Evolutionary conservation across 225 moss, liverwort and hornwort genomes (phyloP).

Genomic region (Sphagnum contortum): DNA sequence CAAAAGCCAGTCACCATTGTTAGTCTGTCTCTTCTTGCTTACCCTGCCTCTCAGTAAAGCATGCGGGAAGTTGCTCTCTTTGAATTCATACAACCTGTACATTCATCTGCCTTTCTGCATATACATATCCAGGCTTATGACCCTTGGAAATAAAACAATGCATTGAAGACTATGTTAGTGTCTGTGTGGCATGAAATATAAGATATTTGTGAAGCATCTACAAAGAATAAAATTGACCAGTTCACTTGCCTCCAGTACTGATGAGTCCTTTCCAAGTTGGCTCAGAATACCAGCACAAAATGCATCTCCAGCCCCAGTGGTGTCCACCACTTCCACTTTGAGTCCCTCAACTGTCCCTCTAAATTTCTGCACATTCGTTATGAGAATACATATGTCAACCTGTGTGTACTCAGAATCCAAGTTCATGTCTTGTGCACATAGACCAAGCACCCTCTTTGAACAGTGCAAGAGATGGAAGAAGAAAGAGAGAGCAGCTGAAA

Average conservation of each 20-base stretch:
- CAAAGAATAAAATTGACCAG: not conserved
- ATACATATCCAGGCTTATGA: not conserved
- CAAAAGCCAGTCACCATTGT: not conserved
- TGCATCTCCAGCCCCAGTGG: constrained; percentile 47
- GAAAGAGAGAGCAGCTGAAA: too few species aligned
- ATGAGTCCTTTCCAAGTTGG: constrained; percentile 23
- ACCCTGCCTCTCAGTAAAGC: too few species aligned
- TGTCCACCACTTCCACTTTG: constrained; percentile 54
- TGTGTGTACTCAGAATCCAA: not conserved
- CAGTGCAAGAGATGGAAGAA: too few species aligned
- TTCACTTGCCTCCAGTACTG: constrained; percentile 19
- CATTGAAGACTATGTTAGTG: not conserved
- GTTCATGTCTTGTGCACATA: too few species aligned
- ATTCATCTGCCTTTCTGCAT: not conserved
- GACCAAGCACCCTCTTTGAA: too few species aligned
- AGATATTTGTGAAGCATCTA: not conserved
- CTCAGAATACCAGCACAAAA: constrained; percentile 44
- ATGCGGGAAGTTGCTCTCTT: not conserved
- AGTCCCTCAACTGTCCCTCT: constrained; percentile 31
- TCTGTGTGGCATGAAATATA: not conserved
- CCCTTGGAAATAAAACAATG: not conserved
- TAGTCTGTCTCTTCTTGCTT: too few species aligned
- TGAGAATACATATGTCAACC: not conserved
- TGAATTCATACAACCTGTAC: not conserved
- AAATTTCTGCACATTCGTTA: constrained; percentile 17